Base-by-base conservation (phyloP, 495 filamentous ascomycete species). In the Aspergillus ellipticus region DNA sequence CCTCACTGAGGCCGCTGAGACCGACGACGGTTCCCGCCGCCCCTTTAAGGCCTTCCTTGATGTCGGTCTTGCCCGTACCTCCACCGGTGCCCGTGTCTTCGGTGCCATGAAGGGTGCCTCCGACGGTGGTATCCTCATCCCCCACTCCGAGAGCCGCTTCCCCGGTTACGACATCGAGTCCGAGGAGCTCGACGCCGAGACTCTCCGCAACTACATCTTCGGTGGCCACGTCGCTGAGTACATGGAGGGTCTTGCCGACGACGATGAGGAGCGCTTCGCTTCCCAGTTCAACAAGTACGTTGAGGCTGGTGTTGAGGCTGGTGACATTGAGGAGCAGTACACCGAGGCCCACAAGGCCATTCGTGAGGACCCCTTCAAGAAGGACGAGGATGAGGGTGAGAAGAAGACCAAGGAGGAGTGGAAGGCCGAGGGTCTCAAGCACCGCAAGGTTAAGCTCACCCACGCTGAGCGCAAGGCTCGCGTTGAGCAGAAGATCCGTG, bases 201-300 rank as follows among this genome's bases (percentile, higher is more conserved):
- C 84, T 58, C 87, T 99, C 69, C 89, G 92, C 83, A 96, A 93
- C 83, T 97, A 99, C 87, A 99, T 99, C 84, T 89, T 91, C 72
- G 95, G 85, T 72, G 92, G 94, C 49, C 94, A 99, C 84, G 88
- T 99, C 61, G 90, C 92, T 58, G 94, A 99, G 85, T 99, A 97
- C 84, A 99, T 99, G 94, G 94, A 99, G 88, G 93, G 86, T 42
- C 89, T 99, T 63, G 95, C 95, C 73, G 94, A 99, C 73, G 94
- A 99, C 74, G 94, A 99, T 74, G 94, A 99, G 88, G 94, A 99
- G 84, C 92, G 94, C 74, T 99, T 90, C 87, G 93, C 92, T 84
- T 85, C 84, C 65, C 94, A 97, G 82, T 98, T 99, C 88, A 76
- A 85, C 74, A 85, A 92, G 77, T 99, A 99, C 83, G 87, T 96